Evolutionary conservation across 31 red algal species (phyloP).

Genomic region (Endocladia muricata): DNA sequence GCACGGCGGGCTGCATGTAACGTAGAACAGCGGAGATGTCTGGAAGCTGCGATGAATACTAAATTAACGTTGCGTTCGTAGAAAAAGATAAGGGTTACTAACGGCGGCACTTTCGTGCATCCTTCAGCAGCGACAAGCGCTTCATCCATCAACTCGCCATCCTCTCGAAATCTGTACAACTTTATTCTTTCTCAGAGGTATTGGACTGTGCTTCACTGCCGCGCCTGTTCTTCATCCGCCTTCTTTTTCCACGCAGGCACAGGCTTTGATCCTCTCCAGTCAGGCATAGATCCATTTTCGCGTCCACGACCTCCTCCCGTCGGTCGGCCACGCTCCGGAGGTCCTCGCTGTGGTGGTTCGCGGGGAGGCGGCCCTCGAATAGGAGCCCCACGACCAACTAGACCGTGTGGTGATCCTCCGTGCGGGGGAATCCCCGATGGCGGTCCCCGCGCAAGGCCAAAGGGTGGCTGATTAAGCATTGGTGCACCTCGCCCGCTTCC

Average conservation of each 20-base stretch:
- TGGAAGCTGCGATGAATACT: too few species aligned
- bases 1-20: slow-evolving; percentile 46
- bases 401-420: neutral
- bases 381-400: neutral
- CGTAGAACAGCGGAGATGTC: slow-evolving; percentile 35
- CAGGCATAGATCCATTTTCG: slow-evolving; percentile 13
- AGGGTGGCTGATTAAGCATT: too few species aligned
- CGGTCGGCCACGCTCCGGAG: neutral
- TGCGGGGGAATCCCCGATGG: neutral
- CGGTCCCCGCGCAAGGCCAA: neutral
- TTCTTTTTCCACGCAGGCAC: slow-evolving; percentile 58
- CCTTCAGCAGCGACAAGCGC: too few species aligned
- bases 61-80: too few species aligned
- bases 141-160: too few species aligned
- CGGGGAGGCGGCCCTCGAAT: neutral
- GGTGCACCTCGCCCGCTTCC: neutral
- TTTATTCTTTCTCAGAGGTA: too few species aligned
- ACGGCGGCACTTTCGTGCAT: too few species aligned
- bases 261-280: slow-evolving; percentile 47
- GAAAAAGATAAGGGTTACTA: too few species aligned
- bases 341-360: neutral
- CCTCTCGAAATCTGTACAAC: too few species aligned
- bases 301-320: neutral
- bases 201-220: too few species aligned
- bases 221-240: slow-evolving; percentile 19